phyloP scores from a whole-genome alignment of 345 rosid genomes.

The Rubroshorea leprosula region DNA sequence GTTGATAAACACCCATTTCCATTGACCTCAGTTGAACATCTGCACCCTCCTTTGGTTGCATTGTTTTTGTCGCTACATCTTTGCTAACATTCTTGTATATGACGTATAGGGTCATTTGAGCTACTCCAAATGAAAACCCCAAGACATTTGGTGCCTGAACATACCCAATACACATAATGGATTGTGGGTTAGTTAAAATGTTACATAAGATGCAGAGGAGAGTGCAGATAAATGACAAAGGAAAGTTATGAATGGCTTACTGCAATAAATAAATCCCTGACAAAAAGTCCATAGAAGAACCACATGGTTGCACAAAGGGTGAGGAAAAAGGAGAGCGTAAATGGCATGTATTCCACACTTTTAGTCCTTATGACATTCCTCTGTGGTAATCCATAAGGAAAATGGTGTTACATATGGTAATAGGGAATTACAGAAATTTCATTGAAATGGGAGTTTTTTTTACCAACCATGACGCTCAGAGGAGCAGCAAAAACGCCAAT shows the following conservation, averaged over 20 bases:
- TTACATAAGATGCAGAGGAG: background rate
- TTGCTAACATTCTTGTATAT: conserved; percentile 34
- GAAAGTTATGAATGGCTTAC: conserved; percentile 37
- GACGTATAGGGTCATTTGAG: conserved; percentile 70
- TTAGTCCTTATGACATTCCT: conserved; percentile 65
- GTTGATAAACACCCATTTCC: background rate
- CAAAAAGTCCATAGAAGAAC: conserved; percentile 78
- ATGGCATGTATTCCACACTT: conserved; percentile 89
- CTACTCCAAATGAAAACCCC: conserved; percentile 50
- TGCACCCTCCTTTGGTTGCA: background rate
- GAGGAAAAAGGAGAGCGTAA: conserved; percentile 58
- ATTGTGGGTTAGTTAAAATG: background rate
- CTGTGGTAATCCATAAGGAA: conserved; percentile 30
- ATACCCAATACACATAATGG: conserved; percentile 1
- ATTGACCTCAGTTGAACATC: background rate
- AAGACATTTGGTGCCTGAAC: conserved; percentile 47
- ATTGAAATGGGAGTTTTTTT: background rate
- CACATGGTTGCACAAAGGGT: conserved; percentile 74
- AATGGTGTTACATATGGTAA: background rate
- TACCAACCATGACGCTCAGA: conserved; percentile 63
- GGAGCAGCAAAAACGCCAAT: conserved; percentile 73
- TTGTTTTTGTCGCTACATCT: background rate
- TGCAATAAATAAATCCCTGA: conserved; percentile 62
- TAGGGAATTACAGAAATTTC: background rate
- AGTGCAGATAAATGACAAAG: conserved; percentile 7